A percentile compares a stretch with the other conserved stretches of the same genome.
Conservation (phyloP, 495 filamentous ascomycete species). For the Hyaloscypha variabilis region DNA sequence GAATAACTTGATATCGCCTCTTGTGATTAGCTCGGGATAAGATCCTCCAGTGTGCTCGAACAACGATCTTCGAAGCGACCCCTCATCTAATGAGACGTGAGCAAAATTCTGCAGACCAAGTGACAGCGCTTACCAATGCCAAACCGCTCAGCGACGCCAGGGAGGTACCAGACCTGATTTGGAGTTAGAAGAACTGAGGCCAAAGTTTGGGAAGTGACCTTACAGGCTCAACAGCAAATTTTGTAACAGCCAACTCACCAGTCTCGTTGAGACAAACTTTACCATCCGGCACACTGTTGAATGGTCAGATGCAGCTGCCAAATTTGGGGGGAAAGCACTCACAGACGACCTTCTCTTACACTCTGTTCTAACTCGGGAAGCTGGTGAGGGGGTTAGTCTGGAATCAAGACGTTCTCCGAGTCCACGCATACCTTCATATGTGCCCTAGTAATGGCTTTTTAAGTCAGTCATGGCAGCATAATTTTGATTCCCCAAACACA, state of each 20-base stretch:
- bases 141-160: slow-evolving; percentile 92
- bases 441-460: slow-evolving; percentile 77
- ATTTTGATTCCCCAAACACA: slow-evolving; percentile 9
- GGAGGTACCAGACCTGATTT: slow-evolving; percentile 81
- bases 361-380: slow-evolving; percentile 90
- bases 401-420: background rate
- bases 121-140: slow-evolving; percentile 65
- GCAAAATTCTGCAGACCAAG: background rate
- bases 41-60: slow-evolving; percentile 96
- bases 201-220: slow-evolving; percentile 7
- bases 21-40: slow-evolving; percentile 90
- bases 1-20: slow-evolving; percentile 93
- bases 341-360: slow-evolving; percentile 74
- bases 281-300: slow-evolving; percentile 71
- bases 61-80: slow-evolving; percentile 77
- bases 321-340: slow-evolving; percentile 26
- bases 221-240: slow-evolving; percentile 92
- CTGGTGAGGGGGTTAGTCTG: slow-evolving; percentile 33
- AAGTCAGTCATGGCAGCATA: slow-evolving; percentile 6
- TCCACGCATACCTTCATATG: slow-evolving; percentile 74
- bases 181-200: slow-evolving; percentile 12
- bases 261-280: slow-evolving; percentile 81
- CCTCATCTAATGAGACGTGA: slow-evolving; percentile 64
- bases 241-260: slow-evolving; percentile 93
- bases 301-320: slow-evolving; percentile 24